A percentile compares a stretch with the other conserved stretches of the same genome.
These are phyloP conservation scores for Fusarium palustre DNA, from an alignment of 2,329 filamentous ascomycete genomes.

Conservation along the genomic window DNA sequence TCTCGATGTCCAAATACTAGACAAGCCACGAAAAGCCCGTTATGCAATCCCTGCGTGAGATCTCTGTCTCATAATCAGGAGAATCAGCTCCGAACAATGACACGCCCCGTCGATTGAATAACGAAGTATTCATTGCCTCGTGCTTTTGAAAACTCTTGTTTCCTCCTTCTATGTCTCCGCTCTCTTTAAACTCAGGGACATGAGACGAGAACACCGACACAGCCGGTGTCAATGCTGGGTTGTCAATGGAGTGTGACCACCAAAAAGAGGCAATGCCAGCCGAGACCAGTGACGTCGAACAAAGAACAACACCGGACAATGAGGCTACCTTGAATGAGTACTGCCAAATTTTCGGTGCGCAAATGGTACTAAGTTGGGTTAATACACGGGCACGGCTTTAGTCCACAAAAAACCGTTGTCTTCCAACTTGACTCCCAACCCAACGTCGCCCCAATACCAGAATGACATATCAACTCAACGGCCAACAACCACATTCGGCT, in stretches of 20 bases:
- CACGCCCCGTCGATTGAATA: background rate
- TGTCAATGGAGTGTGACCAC: background rate
- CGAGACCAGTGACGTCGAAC: constrained; percentile 32
- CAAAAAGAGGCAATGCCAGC: constrained; percentile 19
- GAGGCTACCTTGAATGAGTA: background rate
- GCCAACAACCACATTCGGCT: constrained; percentile 36
- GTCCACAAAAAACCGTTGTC: constrained; percentile 45
- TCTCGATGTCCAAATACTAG: constrained; percentile 10
- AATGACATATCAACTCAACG: constrained; percentile 43
- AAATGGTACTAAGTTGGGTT: background rate
- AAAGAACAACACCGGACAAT: background rate
- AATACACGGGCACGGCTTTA: constrained; percentile 26
- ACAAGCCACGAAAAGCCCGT: constrained; percentile 21
- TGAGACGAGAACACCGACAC: background rate
- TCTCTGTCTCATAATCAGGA: constrained; percentile 24
- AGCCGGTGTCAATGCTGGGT: background rate
- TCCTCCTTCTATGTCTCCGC: background rate
- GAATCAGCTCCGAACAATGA: constrained; percentile 13
- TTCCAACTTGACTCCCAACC: constrained; percentile 26
- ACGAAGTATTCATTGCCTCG: background rate
- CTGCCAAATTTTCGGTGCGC: background rate
- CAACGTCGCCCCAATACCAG: constrained; percentile 24
- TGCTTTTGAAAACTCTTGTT: background rate
- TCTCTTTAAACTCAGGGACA: background rate
- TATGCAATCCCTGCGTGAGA: constrained; percentile 26